A percentile compares a stretch with the other conserved stretches of the same genome.
phyloP scores from a whole-genome alignment of 2,329 filamentous ascomycete genomes.

The Mariannaea sp. region DNA sequence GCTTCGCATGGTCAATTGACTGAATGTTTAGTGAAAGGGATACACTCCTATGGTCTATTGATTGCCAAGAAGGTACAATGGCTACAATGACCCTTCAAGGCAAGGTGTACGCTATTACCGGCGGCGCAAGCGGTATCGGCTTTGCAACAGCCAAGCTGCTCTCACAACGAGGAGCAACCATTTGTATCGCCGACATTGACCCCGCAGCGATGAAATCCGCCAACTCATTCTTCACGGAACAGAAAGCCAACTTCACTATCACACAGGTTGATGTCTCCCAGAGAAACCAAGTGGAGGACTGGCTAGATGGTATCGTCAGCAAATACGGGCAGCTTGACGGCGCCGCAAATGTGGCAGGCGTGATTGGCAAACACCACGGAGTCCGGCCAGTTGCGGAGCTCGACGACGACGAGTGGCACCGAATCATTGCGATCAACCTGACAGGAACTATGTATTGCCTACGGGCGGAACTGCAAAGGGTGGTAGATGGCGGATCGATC shows the following conservation, averaged over 20 bases:
- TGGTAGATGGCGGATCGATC: slow-evolving; percentile 56
- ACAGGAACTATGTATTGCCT: slow-evolving; percentile 59
- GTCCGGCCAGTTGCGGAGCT: slow-evolving; percentile 47
- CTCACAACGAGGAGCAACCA: slow-evolving; percentile 43
- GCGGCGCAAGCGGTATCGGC: slow-evolving; percentile 51
- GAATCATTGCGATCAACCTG: slow-evolving; percentile 54
- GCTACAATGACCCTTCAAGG: slow-evolving; percentile 39
- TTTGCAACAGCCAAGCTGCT: slow-evolving; percentile 48
- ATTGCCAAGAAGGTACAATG: too few species aligned
- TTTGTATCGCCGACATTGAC: slow-evolving; percentile 48
- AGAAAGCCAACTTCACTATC: slow-evolving; percentile 40
- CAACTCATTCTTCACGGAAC: slow-evolving; percentile 38
- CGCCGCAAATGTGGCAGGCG: slow-evolving; percentile 60
- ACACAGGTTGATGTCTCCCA: slow-evolving; percentile 55
- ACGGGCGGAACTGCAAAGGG: slow-evolving; percentile 50
- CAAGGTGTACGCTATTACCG: slow-evolving; percentile 49
- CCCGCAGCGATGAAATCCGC: slow-evolving; percentile 37
- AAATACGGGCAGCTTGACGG: slow-evolving; percentile 58
- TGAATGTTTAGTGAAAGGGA: too few species aligned
- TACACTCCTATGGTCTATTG: too few species aligned
- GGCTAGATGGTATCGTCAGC: slow-evolving; percentile 53
- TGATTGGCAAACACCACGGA: slow-evolving; percentile 53
- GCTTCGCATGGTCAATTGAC: neutral
- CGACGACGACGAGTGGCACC: slow-evolving; percentile 55
- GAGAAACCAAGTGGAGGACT: slow-evolving; percentile 53